Evolutionary conservation across 495 filamentous ascomycete species (phyloP).

Genomic region (Aspergillus coremiiformis): DNA sequence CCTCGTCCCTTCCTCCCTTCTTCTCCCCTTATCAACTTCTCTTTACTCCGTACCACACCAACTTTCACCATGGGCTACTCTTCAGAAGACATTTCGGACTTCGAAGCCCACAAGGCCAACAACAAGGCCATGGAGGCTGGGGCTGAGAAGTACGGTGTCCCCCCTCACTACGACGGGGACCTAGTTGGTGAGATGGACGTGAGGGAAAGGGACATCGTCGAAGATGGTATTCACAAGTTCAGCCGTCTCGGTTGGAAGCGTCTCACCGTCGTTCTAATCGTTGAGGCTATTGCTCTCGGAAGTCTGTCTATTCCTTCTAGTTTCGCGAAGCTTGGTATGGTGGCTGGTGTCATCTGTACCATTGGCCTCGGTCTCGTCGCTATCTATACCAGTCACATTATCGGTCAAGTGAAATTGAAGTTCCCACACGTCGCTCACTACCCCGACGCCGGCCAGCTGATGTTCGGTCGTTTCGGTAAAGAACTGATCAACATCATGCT

Average conservation of each 20-base stretch:
- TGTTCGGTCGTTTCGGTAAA: conserved; percentile 53
- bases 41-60: neutral
- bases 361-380: conserved; percentile 53
- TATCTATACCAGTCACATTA: conserved; percentile 62
- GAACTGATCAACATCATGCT: conserved; percentile 56
- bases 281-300: conserved; percentile 57
- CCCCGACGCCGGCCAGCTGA: conserved; percentile 54
- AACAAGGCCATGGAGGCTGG: conserved; percentile 3
- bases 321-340: conserved; percentile 57
- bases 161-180: conserved; percentile 20
- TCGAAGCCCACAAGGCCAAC: conserved; percentile 9
- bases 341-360: conserved; percentile 44
- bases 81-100: conserved; percentile 11
- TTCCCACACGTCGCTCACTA: conserved; percentile 59
- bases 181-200: conserved; percentile 23
- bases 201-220: conserved; percentile 18
- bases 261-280: conserved; percentile 44
- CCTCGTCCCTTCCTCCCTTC: neutral
- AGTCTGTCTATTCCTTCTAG: conserved; percentile 50
- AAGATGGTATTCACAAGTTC: conserved; percentile 23
- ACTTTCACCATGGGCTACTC: conserved; percentile 6
- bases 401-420: conserved; percentile 62
- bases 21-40: no score
- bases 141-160: conserved; percentile 8
- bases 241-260: conserved; percentile 33